Evolutionary conservation across 345 rosid genomes (phyloP).

Genomic region (Heritiera fomes): DNA sequence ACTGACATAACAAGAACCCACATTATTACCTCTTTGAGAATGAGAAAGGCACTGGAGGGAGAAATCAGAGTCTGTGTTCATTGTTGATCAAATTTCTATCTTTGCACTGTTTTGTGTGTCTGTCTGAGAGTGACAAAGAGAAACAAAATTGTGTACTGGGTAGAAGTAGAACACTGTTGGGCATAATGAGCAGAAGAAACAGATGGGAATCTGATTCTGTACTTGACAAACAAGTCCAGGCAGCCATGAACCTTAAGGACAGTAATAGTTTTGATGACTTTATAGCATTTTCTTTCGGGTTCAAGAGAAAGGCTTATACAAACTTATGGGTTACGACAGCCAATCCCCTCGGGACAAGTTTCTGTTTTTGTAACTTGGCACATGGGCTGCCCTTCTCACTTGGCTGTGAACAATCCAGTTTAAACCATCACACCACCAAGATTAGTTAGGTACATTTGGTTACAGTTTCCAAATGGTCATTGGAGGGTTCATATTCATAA

Average conservation of each 20-base stretch:
- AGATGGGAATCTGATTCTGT: not conserved
- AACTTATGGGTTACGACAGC: too few species aligned
- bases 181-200: not conserved
- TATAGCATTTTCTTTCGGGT: not conserved
- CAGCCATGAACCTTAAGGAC: not conserved
- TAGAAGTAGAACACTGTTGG: too few species aligned
- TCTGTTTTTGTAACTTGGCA: not conserved
- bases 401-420: not conserved
- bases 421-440: not conserved
- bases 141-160: not conserved
- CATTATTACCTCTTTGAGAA: not conserved
- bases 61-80: not conserved
- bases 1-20: not conserved
- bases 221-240: not conserved
- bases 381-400: not conserved
- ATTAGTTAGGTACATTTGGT: too few species aligned
- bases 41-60: not conserved
- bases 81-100: not conserved
- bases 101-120: not conserved
- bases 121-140: not conserved
- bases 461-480: too few species aligned
- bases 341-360: not conserved
- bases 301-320: not conserved
- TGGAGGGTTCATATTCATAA: too few species aligned
- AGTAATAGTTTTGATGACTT: not conserved